Percentiles rank a stretch among this genome's conserved stretches.
phyloP scores from a whole-genome alignment of 371 early-diverging fungal species.

The Lichtheimia hyalospora region DNA sequence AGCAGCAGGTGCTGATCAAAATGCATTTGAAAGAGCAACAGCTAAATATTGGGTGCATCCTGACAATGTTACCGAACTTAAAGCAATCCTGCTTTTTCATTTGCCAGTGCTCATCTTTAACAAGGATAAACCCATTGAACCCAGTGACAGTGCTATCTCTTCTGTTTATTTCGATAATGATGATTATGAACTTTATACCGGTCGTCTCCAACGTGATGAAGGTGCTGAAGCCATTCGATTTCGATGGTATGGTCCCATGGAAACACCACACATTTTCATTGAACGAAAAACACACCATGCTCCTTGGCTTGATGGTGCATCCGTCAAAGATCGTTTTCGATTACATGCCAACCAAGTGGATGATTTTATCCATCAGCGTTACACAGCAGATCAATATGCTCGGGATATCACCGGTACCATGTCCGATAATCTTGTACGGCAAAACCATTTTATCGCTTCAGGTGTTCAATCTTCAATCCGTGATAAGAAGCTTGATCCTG shows the following conservation, averaged over 20 bases:
- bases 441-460: slow-evolving; percentile 69
- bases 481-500: slow-evolving; percentile 81
- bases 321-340: slow-evolving; percentile 94
- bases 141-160: slow-evolving; percentile 86
- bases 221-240: slow-evolving; percentile 92
- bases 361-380: slow-evolving; percentile 77
- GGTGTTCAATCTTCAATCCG: slow-evolving; percentile 84
- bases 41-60: slow-evolving; percentile 99
- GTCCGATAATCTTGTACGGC: slow-evolving; percentile 71
- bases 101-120: slow-evolving; percentile 94
- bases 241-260: slow-evolving; percentile 84
- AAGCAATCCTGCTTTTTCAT: slow-evolving; percentile 88
- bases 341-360: slow-evolving; percentile 90
- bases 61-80: slow-evolving; percentile 96
- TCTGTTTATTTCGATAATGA: slow-evolving; percentile 97
- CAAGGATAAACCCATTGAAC: slow-evolving; percentile 65
- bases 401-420: slow-evolving; percentile 74
- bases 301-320: slow-evolving; percentile 95
- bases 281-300: slow-evolving; percentile 99
- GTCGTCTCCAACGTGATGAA: slow-evolving; percentile 90
- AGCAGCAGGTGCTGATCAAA: slow-evolving; percentile 61
- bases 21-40: slow-evolving; percentile 82
- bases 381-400: slow-evolving; percentile 75
- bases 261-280: slow-evolving; percentile 75
- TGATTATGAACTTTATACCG: slow-evolving; percentile 87